Base-by-base conservation (phyloP, 495 filamentous ascomycete species). In the Penicillium turbatum region DNA sequence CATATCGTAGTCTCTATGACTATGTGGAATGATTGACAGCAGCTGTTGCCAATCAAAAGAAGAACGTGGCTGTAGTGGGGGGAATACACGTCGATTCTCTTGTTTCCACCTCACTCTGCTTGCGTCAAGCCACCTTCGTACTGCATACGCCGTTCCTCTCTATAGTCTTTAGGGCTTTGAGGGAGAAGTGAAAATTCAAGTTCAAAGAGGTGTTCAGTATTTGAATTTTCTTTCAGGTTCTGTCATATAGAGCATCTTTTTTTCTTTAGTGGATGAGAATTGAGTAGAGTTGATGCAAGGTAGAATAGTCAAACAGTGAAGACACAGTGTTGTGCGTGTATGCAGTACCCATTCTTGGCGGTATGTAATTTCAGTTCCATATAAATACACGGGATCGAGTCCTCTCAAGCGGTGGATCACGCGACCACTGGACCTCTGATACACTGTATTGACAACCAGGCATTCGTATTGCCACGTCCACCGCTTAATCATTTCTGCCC, bases 401-500 rank as follows among this genome's bases (percentile, higher is more conserved):
- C 12, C 46, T 38, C 9, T 19, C 8, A 8, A 24, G 24, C 24
- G 9, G 40, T 30, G 36, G 47, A 47, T 36, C 60, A 60, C 60
- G 48, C 60, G 56, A 59, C 38, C 37, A 35, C 21, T 15, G 12
- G 1, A 12, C 21, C 32, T 31, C 26, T 13, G 26, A 48, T 59
- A 62, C 59, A n/a, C 26, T 29, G 60, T 60, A 60, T 49, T 51
- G 53, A 48, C 56, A 13, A 4, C 17, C 24, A 16, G 27, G 41
- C 19, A 35, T 39, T 34, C 39, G 27, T 61, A 65, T 34, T 66
- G 60, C 63, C 63, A 66, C 63, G 56, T 10, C 43, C 64, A 38
- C 64, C 60, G 60, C 61, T 61, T 59, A 61, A 55, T 40, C 61
- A 59, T 56, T 66, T 66, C 64, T 61, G 63, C 57, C 57, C 43